Evolutionary conservation across 2,329 filamentous ascomycete genomes (phyloP).

Genomic region (Xylariaceae sp.): DNA sequence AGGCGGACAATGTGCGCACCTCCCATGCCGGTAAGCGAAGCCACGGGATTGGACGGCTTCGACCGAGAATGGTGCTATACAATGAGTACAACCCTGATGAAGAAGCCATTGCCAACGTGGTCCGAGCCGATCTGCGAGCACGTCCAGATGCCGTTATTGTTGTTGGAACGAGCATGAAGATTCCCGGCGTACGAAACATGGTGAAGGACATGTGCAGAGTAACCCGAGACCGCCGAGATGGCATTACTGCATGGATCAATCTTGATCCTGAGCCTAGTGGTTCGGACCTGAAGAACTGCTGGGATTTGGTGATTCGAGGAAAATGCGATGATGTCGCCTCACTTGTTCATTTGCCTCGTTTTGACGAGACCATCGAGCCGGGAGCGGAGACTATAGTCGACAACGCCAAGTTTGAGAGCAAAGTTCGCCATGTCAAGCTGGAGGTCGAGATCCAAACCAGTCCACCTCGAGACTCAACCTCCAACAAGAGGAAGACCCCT

Average conservation of each 20-base stretch:
- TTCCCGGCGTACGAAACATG: constrained; percentile 84
- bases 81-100: constrained; percentile 97
- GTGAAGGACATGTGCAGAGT: constrained; percentile 86
- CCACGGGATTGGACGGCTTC: constrained; percentile 83
- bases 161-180: constrained; percentile 91
- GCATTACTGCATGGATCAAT: constrained; percentile 92
- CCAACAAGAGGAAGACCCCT: constrained; percentile 26
- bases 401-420: constrained; percentile 40
- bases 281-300: constrained; percentile 83
- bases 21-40: constrained; percentile 77
- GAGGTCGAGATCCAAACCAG: constrained; percentile 40
- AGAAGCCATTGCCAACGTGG: constrained; percentile 89
- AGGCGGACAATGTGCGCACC: constrained; percentile 70
- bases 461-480: constrained; percentile 12
- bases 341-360: constrained; percentile 58
- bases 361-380: constrained; percentile 49
- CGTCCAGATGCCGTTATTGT: constrained; percentile 90
- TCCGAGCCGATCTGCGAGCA: constrained; percentile 75
- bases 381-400: constrained; percentile 44
- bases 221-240: constrained; percentile 75
- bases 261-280: constrained; percentile 76
- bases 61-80: constrained; percentile 92
- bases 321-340: constrained; percentile 83
- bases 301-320: constrained; percentile 84
- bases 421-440: constrained; percentile 36